Conservation (phyloP, 2,329 filamentous ascomycete genomes). For the Nannizziopsis barbatae region DNA sequence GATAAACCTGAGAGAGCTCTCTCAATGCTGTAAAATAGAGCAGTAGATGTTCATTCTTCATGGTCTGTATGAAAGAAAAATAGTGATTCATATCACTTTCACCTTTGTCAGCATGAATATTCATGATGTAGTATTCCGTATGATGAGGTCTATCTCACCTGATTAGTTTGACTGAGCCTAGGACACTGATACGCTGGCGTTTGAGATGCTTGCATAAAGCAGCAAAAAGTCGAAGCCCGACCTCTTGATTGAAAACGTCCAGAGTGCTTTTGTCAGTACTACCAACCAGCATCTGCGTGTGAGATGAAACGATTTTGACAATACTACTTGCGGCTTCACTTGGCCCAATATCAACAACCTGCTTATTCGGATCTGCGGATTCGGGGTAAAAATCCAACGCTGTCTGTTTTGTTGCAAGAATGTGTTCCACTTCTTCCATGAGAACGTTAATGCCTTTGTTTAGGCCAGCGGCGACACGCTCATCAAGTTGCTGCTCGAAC, state of each 20-base stretch:
- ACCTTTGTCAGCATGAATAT: neutral
- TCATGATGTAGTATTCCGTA: too few species aligned
- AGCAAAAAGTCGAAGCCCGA: constrained; percentile 82
- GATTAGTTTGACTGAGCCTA: constrained; percentile 84
- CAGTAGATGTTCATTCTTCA: constrained; percentile 72
- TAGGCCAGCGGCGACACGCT: constrained; percentile 85
- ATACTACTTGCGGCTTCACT: constrained; percentile 69
- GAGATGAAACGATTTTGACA: constrained; percentile 72
- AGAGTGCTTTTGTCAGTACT: constrained; percentile 97
- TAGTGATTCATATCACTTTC: constrained; percentile 86
- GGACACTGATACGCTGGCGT: constrained; percentile 79
- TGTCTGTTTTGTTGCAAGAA: constrained; percentile 76
- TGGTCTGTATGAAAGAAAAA: constrained; percentile 67
- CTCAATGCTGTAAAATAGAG: constrained; percentile 85
- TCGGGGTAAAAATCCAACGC: constrained; percentile 83
- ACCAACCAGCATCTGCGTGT: constrained; percentile 85
- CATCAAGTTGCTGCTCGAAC: constrained; percentile 97
- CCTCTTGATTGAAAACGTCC: constrained; percentile 97
- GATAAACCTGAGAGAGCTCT: constrained; percentile 88
- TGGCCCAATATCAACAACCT: constrained; percentile 46
- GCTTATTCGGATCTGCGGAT: constrained; percentile 26
- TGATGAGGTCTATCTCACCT: too few species aligned
- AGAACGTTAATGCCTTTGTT: constrained; percentile 97
- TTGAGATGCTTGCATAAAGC: constrained; percentile 96
- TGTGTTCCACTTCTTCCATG: constrained; percentile 95